Conservation (phyloP, 1,139 yeast species). For the Candida tetrigidarum region DNA sequence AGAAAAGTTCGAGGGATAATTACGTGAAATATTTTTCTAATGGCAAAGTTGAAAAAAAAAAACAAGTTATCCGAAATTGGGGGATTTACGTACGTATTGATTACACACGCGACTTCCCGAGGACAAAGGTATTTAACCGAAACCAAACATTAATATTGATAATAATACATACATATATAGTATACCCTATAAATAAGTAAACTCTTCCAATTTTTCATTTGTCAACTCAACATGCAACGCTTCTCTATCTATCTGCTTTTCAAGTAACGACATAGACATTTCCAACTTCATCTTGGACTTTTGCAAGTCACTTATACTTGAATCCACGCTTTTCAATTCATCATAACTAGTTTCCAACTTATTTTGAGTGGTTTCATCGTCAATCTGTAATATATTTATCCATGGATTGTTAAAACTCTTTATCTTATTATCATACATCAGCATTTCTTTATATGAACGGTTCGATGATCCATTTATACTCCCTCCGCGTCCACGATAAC, state of each 20-base stretch:
- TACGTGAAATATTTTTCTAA: constrained; percentile 2
- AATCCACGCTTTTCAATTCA: constrained; percentile 27
- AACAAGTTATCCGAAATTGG: not conserved
- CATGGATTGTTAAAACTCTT: constrained; percentile 31
- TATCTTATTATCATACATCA: constrained; percentile 15
- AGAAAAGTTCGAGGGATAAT: not conserved
- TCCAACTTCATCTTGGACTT: constrained; percentile 26
- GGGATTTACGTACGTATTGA: not conserved
- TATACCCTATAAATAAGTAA: constrained; percentile 31
- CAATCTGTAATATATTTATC: constrained; percentile 29
- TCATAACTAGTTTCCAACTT: constrained; percentile 24
- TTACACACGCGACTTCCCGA: not conserved
- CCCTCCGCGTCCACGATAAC: constrained; percentile 14
- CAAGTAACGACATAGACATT: constrained; percentile 27
- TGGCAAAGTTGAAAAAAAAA: not conserved
- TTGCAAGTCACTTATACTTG: constrained; percentile 32
- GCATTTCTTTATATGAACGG: constrained; percentile 15
- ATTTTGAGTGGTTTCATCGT: constrained; percentile 25
- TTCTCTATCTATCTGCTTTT: constrained; percentile 36
- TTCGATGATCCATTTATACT: constrained; percentile 3
- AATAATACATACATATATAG: not conserved
- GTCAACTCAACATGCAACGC: constrained; percentile 41
- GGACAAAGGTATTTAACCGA: too few species aligned
- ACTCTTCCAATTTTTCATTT: constrained; percentile 47
- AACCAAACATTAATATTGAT: not conserved